These are phyloP conservation scores for Adansonia gregorii DNA, from an alignment of 441 rosid genomes.

Conservation along the genomic window DNA sequence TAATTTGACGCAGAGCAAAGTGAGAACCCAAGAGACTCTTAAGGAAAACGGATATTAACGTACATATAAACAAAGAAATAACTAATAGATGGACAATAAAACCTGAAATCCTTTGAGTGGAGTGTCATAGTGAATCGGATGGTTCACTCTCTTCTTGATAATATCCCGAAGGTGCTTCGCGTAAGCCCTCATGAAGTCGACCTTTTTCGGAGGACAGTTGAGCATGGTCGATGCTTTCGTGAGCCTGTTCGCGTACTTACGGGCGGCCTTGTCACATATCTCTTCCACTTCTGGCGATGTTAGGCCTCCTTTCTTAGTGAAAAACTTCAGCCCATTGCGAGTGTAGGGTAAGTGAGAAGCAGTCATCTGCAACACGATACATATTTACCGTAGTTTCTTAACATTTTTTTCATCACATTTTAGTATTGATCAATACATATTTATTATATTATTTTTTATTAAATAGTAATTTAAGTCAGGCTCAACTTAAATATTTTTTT, in stretches of 20 bases:
- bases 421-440: not conserved
- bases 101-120: constrained; percentile 86
- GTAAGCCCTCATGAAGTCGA: constrained; percentile 74
- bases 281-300: constrained; percentile 85
- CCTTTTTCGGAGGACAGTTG: constrained; percentile 45
- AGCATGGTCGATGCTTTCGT: constrained; percentile 66
- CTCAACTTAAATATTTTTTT: no score
- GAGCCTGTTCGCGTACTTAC: constrained; percentile 68
- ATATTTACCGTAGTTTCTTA: not conserved
- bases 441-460: no score
- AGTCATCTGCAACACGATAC: constrained; percentile 65
- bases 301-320: constrained; percentile 86
- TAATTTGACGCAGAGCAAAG: not conserved
- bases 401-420: not conserved
- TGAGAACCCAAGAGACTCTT: not conserved
- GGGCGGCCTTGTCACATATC: constrained; percentile 72
- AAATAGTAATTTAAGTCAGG: no score
- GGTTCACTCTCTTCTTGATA: constrained; percentile 79
- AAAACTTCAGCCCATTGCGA: constrained; percentile 84
- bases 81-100: not conserved
- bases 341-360: constrained; percentile 97
- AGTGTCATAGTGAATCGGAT: constrained; percentile 67
- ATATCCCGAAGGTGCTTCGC: constrained; percentile 67
- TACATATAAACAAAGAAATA: not conserved
- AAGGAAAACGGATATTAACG: not conserved